Evolutionary conservation across 495 filamentous ascomycete species (phyloP).

Genomic region (Aspergillus sclerotioniger): DNA sequence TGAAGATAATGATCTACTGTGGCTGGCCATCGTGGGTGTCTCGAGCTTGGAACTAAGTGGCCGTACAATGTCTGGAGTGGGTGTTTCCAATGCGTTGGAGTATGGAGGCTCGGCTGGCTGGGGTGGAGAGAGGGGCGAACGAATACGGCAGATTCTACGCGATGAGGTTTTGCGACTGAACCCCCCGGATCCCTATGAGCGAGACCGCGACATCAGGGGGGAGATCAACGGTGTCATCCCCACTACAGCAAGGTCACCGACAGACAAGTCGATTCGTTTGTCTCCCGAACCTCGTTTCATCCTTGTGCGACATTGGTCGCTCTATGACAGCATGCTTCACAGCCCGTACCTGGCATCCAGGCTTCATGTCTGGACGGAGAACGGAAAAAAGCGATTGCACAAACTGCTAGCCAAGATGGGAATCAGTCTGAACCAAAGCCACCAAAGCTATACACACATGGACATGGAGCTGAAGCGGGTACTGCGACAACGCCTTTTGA

Average conservation of each 20-base stretch:
- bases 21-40: conserved; percentile 90
- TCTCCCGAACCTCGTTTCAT: conserved; percentile 94
- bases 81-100: conserved; percentile 60
- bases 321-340: conserved; percentile 98
- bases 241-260: conserved; percentile 81
- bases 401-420: conserved; percentile 98
- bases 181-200: conserved; percentile 67
- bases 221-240: conserved; percentile 77
- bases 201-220: conserved; percentile 47
- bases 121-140: conserved; percentile 78
- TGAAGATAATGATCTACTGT: conserved; percentile 94
- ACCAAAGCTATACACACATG: conserved; percentile 96
- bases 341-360: conserved; percentile 91
- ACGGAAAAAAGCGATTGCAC: conserved; percentile 84
- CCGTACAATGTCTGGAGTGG: conserved; percentile 74
- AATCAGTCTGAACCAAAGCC: conserved; percentile 87
- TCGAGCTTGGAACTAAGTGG: conserved; percentile 90
- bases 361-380: conserved; percentile 91
- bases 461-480: conserved; percentile 94
- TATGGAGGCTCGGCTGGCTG: conserved; percentile 67
- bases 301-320: conserved; percentile 90
- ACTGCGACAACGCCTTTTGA: conserved; percentile 78
- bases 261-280: conserved; percentile 86
- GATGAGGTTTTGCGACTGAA: conserved; percentile 96
- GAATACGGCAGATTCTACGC: conserved; percentile 77